Percentiles rank a stretch among this genome's conserved stretches.
These are phyloP conservation scores for Suhomyces canberraensis DNA, from an alignment of 805 yeast genomes.

Conservation along the genomic window DNA sequence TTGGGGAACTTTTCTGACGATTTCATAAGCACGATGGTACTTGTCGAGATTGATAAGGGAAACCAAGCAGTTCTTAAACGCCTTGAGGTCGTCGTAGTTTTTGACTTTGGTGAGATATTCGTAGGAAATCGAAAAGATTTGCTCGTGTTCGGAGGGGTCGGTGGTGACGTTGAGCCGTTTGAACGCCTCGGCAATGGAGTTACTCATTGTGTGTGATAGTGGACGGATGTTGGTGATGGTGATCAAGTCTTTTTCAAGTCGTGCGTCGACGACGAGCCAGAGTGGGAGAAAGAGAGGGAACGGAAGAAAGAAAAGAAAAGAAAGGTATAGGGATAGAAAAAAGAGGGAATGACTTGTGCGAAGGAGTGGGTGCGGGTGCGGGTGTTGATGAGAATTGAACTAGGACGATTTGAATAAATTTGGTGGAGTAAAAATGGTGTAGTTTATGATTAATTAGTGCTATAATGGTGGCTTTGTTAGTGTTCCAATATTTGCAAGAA, in stretches of 20 bases:
- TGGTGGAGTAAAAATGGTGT: no score
- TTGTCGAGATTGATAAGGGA: constrained; percentile 60
- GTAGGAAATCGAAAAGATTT: constrained; percentile 37
- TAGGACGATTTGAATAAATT: no score
- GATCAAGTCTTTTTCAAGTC: background rate
- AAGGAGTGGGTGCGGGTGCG: no score
- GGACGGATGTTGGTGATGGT: background rate
- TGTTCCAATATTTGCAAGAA: no score
- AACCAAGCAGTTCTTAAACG: constrained; percentile 46
- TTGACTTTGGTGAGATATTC: constrained; percentile 39
- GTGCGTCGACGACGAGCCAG: no score
- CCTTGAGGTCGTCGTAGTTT: constrained; percentile 31
- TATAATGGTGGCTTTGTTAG: no score
- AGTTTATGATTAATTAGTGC: no score
- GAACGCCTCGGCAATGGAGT: constrained; percentile 40
- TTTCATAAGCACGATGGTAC: constrained; percentile 46
- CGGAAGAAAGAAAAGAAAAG: no score
- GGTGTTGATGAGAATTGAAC: no score
- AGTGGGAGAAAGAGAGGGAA: no score
- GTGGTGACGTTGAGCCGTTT: constrained; percentile 33
- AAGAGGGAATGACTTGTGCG: no score
- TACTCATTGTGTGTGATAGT: constrained; percentile 26
- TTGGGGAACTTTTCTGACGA: constrained; percentile 39
- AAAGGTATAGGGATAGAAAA: no score
- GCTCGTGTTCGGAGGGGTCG: constrained; percentile 31